phyloP scores from a whole-genome alignment of 2,329 filamentous ascomycete species.

The Chaetomiaceae sp. region DNA sequence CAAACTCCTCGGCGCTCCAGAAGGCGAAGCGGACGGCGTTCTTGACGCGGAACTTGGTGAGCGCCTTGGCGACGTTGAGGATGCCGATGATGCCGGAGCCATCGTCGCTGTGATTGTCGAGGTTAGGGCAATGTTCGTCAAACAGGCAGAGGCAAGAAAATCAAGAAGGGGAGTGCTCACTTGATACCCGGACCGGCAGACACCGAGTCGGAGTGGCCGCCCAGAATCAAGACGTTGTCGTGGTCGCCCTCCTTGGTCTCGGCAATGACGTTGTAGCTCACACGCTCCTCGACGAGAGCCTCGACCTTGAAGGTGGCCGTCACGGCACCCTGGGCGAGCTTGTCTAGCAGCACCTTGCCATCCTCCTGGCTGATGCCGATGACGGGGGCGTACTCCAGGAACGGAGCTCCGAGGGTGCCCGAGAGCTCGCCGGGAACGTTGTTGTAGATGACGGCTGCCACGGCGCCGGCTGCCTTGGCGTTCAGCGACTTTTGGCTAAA shows the following conservation, averaged over 20 bases:
- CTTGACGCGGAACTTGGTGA: slow-evolving; percentile 32
- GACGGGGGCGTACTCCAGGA: slow-evolving; percentile 44
- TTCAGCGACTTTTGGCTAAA: slow-evolving; percentile 54
- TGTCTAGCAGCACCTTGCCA: slow-evolving; percentile 32
- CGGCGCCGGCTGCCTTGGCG: slow-evolving; percentile 53
- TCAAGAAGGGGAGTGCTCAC: slow-evolving; percentile 12
- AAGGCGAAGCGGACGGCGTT: slow-evolving; percentile 55
- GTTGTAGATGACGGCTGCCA: slow-evolving; percentile 57
- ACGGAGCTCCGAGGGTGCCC: slow-evolving; percentile 52
- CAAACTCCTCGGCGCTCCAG: slow-evolving; percentile 55
- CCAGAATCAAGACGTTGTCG: slow-evolving; percentile 24
- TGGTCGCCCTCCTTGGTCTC: slow-evolving; percentile 26
- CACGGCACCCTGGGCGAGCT: slow-evolving; percentile 30
- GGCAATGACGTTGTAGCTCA: slow-evolving; percentile 26
- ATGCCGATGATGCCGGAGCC: slow-evolving; percentile 26
- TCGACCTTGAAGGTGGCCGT: slow-evolving; percentile 28
- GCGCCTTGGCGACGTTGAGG: slow-evolving; percentile 23
- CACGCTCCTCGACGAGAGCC: slow-evolving; percentile 19
- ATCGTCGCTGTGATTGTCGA: slow-evolving; percentile 18
- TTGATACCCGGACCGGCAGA: slow-evolving; percentile 25
- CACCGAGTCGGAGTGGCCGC: slow-evolving; percentile 25
- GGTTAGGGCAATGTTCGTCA: no score
- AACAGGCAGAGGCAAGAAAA: no score
- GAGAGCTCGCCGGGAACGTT: slow-evolving; percentile 46
- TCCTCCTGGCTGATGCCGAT: slow-evolving; percentile 48